Base-by-base conservation (phyloP, 108 stramenopile species). In the Nannochloropsis salina region DNA sequence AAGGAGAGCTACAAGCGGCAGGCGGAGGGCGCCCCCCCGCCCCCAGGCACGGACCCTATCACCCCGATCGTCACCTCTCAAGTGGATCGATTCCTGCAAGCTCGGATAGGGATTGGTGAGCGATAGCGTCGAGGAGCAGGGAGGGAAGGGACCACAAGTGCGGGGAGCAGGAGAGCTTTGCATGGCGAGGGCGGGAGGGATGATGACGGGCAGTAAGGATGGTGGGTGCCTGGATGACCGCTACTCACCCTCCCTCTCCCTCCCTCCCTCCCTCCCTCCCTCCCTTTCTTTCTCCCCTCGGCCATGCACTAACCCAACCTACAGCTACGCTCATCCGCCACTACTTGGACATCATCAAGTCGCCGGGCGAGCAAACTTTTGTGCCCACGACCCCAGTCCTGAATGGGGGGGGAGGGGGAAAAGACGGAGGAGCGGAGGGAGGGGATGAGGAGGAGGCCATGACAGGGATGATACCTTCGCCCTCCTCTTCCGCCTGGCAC, bases 71-170 rank as follows among this genome's bases (percentile, higher is more conserved):
- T 74, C 20, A 74, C 61, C n/a, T 74, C 61, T 15, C 61, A 74
- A 6, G 61, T 74, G 8, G 61, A 74, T 74, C 61, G 61, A n/a
- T 74, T 74, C 61, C 61, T 74, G 61, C 61, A 74, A 74, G 61
- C 61, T 74, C 15, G 61, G 2, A 74, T 74, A 15, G 61, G 61
- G 20, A 74, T 74, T 74, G 61, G 61, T 74, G n/a, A n/a, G 8
- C 31, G 31, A 31, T 31, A 1, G 31, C 31, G 31, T 31, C 31
- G 31, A 31, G 31, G 31, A 1, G 31, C 31, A 31, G 31, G 31
- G 31, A 31, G 31, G 31, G 31, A 31, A 1, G 31, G 31, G 31
- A 31, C 31, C 31, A 1, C 31, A 31, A 31, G 31, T 31, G 31
- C 1, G 31, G 31, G 31, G 31, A 31, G 31, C 31, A 31, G 31